A percentile compares a stretch with the other conserved stretches of the same genome.
These are phyloP conservation scores for Mucor lusitanicus DNA, from an alignment of 371 early-diverging fungal genomes.

Conservation along the genomic window DNA sequence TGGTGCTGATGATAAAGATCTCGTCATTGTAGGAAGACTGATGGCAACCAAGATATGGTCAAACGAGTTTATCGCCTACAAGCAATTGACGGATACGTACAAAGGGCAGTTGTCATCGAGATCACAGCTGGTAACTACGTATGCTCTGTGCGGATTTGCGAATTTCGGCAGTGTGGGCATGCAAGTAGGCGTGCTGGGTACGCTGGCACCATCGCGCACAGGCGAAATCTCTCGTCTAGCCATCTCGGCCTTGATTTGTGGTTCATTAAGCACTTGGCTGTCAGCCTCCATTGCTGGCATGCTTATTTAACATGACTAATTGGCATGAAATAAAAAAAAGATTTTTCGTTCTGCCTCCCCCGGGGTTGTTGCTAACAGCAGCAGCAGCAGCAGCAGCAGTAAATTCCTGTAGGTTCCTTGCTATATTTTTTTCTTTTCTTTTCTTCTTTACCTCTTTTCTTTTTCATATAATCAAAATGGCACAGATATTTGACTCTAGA, in stretches of 20 bases:
- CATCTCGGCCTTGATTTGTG: conserved; percentile 74
- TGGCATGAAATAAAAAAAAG: conserved; percentile 6
- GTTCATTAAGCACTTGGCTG: conserved; percentile 77
- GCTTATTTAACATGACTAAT: conserved; percentile 46
- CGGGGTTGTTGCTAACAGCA: neutral
- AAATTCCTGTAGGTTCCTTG: neutral
- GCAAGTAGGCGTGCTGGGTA: conserved; percentile 73
- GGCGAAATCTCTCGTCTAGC: conserved; percentile 72
- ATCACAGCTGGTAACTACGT: conserved; percentile 57
- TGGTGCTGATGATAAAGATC: conserved; percentile 64
- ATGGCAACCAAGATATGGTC: conserved; percentile 82
- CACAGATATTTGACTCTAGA: conserved; percentile 30
- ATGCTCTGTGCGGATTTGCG: conserved; percentile 86
- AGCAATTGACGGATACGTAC: conserved; percentile 32
- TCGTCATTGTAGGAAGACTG: conserved; percentile 64
- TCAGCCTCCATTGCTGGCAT: conserved; percentile 81
- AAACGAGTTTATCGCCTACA: conserved; percentile 87
- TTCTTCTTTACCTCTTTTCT: neutral
- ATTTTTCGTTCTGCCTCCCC: neutral
- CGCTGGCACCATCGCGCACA: conserved; percentile 73
- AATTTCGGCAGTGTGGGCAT: conserved; percentile 84
- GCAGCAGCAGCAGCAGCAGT: too few species aligned
- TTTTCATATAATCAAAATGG: conserved; percentile 8
- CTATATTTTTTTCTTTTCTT: neutral
- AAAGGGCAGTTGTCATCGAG: conserved; percentile 36